Base-by-base conservation (phyloP, 306 rosid genomes). In the Alnus rubra region DNA sequence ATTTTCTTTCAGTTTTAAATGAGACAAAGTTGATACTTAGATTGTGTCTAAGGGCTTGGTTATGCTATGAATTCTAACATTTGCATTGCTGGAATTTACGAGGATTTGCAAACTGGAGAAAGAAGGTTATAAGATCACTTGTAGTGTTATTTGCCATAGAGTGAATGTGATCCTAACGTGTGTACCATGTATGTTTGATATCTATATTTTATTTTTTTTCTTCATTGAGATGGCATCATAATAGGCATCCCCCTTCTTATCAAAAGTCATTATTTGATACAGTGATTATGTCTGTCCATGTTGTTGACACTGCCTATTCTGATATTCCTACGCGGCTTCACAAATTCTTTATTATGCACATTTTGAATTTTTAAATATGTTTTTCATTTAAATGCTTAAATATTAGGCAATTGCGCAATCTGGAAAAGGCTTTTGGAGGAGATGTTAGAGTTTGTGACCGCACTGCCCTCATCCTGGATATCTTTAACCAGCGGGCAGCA, bases 391-490 rank as follows among this genome's bases (percentile, higher is more conserved):
- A 39, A 23, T 71, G 65, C 77, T 80, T 69, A 50, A 56, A 11
- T 74, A 45, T 54, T 80, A 95, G 98, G 92, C 99, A 91, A 87
- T 78, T 95, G 84, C 92, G 94, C 76, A 95, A 95, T 85, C 83
- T 95, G 90, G 98, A 92, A 84, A 92, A 92, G 92, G 78, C 83
- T 72, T 95, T 95, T 86, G 98, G 99, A 69, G 96, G 96, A 79
- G 92, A 91, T 76, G 94, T 93, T 76, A 95, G 99, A 90, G 98
- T 95, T 83, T 91, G 99, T 75, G 99, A 95, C 82, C 94, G 94
- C 81, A 91, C 97, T 80, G 93, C 98, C 54, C 92, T 95, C 73
- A 90, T 95, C 88, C 96, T 95, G 77, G 97, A 95, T 83, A 95
- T 89, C 81, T 95, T 95, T 67, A 95, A 95, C 80, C 99, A 95